Percentiles rank a stretch among this genome's conserved stretches.
These are phyloP conservation scores for Anthracocystis panici-leucophaei DNA, from an alignment of 1,284 basidiomycete genomes.

Conservation along the genomic window DNA sequence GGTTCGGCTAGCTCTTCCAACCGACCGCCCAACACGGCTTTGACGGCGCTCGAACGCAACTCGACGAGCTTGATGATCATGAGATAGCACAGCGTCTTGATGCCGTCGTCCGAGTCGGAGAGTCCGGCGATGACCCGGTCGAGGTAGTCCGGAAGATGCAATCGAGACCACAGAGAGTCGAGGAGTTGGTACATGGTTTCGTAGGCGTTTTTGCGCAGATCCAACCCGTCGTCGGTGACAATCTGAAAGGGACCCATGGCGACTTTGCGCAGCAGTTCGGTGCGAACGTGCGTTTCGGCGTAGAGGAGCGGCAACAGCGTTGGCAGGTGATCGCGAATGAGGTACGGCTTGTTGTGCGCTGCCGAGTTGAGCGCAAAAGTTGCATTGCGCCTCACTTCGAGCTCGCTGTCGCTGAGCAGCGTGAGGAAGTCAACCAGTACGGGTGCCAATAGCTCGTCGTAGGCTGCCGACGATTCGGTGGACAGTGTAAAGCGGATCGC, in stretches of 20 bases:
- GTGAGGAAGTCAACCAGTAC: slow-evolving; percentile 89
- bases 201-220: slow-evolving; percentile 88
- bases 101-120: slow-evolving; percentile 86
- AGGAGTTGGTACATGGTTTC: slow-evolving; percentile 97
- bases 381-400: slow-evolving; percentile 61
- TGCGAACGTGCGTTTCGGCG: slow-evolving; percentile 83
- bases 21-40: slow-evolving; percentile 84
- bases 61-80: slow-evolving; percentile 90
- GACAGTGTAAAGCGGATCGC: slow-evolving; percentile 95
- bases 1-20: slow-evolving; percentile 86
- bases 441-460: slow-evolving; percentile 88
- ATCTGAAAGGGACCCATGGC: slow-evolving; percentile 99
- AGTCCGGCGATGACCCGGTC: slow-evolving; percentile 84
- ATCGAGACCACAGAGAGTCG: slow-evolving; percentile 86
- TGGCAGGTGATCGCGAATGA: slow-evolving; percentile 85
- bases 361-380: slow-evolving; percentile 88
- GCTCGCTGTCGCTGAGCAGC: slow-evolving; percentile 83
- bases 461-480: slow-evolving; percentile 79
- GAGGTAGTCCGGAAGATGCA: slow-evolving; percentile 88
- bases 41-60: slow-evolving; percentile 70
- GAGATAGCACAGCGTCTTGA: slow-evolving; percentile 96
- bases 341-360: slow-evolving; percentile 90
- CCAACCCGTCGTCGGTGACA: slow-evolving; percentile 90
- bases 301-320: slow-evolving; percentile 85
- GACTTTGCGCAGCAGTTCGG: slow-evolving; percentile 75